Evolutionary conservation across 2,329 filamentous ascomycete genomes (phyloP).

Genomic region (Capronia epimyces): DNA sequence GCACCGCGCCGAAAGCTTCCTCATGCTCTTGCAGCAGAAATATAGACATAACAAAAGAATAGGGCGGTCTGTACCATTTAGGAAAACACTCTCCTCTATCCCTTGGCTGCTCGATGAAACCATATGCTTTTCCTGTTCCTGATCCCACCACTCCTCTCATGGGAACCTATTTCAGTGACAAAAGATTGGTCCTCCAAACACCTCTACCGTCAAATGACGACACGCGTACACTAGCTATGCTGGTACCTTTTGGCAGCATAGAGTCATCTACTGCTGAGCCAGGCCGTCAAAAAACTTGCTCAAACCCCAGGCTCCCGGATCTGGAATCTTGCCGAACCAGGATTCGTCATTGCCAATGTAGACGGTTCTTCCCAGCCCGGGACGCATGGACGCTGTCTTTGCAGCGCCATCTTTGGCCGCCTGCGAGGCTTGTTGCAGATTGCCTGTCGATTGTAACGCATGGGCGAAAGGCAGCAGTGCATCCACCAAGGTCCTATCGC

Average conservation of each 20-base stretch:
- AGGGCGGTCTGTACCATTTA: no score
- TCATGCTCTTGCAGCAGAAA: no score
- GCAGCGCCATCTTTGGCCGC: slow-evolving; percentile 71
- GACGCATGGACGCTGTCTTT: slow-evolving; percentile 82
- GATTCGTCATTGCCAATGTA: slow-evolving; percentile 64
- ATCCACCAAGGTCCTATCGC: slow-evolving; percentile 13
- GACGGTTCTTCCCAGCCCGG: slow-evolving; percentile 73
- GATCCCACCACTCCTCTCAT: no score
- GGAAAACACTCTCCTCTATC: no score
- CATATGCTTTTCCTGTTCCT: no score
- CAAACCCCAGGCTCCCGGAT: slow-evolving; percentile 71
- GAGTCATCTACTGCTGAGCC: slow-evolving; percentile 35
- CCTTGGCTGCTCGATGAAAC: no score
- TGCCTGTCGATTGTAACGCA: background rate
- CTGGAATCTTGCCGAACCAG: slow-evolving; percentile 65
- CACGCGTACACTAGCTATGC: no score
- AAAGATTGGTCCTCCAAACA: no score
- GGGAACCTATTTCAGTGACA: no score
- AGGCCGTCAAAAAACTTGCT: slow-evolving; percentile 75
- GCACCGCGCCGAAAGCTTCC: no score
- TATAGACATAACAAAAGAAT: no score
- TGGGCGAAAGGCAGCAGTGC: slow-evolving; percentile 8
- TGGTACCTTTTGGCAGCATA: background rate
- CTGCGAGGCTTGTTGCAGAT: slow-evolving; percentile 62
- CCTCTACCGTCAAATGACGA: no score